phyloP scores from a whole-genome alignment of 1,284 basidiomycete genomes.

The Xerocomus subilludens region DNA sequence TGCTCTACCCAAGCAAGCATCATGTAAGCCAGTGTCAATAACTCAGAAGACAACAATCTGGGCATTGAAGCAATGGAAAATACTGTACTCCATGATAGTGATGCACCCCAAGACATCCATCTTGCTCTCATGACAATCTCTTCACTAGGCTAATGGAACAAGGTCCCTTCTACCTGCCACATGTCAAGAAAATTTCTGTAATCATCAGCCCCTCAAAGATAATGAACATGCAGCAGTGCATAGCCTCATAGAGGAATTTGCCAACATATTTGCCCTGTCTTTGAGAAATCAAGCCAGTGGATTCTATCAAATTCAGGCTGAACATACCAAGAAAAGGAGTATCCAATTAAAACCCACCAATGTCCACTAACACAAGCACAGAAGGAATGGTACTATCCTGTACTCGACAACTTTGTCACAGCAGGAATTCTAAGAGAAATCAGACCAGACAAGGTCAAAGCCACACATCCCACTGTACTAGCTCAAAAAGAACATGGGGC shows the following conservation, averaged over 20 bases:
- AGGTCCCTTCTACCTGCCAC: no score
- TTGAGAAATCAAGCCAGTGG: neutral
- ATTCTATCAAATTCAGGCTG: constrained; percentile 1
- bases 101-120: no score
- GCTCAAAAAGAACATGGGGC: neutral
- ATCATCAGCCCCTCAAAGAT: no score
- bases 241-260: neutral
- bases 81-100: no score
- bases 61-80: no score
- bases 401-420: neutral
- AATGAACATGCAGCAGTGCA: no score
- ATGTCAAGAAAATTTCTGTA: no score
- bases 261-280: constrained; percentile 5
- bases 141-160: no score
- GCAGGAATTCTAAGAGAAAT: neutral
- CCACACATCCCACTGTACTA: neutral
- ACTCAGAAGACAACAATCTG: no score
- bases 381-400: neutral
- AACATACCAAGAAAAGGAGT: neutral
- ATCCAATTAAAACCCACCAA: neutral
- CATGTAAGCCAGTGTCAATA: no score
- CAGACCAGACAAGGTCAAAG: neutral
- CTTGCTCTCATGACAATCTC: no score
- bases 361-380: neutral
- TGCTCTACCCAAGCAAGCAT: no score